Evolutionary conservation across 441 rosid genomes (phyloP).

Genomic region (Pelargonium exstipulatum): DNA sequence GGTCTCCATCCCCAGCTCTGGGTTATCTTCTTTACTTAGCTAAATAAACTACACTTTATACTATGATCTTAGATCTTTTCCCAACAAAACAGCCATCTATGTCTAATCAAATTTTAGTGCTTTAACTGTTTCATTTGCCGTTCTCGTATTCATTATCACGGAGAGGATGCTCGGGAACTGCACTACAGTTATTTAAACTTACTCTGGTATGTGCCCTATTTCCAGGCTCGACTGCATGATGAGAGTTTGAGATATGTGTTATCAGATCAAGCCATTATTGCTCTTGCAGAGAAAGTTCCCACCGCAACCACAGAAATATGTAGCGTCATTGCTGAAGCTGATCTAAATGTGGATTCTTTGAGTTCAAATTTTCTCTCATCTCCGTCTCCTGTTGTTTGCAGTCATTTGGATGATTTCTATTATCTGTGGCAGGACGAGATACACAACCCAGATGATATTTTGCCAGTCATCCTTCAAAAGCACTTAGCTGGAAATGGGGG

Average conservation of each 20-base stretch:
- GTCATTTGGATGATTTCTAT: conserved; percentile 59
- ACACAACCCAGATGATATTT: conserved; percentile 37
- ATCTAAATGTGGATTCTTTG: conserved; percentile 39
- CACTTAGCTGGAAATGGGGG: conserved; percentile 70
- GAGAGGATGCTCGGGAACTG: conserved; percentile 7
- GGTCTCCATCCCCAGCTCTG: conserved; percentile 4
- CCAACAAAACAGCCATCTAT: conserved; percentile 10
- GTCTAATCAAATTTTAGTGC: neutral
- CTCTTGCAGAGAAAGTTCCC: conserved; percentile 51
- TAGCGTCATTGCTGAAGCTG: conserved; percentile 53
- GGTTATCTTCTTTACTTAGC: conserved; percentile 2
- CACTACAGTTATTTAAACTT: conserved; percentile 15
- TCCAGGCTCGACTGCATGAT: conserved; percentile 91
- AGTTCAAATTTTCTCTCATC: conserved; percentile 44
- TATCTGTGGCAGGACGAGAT: conserved; percentile 37
- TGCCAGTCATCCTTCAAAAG: conserved; percentile 47
- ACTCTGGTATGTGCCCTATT: conserved; percentile 21
- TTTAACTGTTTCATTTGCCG: neutral
- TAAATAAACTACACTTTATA: neutral
- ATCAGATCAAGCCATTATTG: conserved; percentile 71
- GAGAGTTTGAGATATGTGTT: conserved; percentile 78
- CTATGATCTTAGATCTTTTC: conserved; percentile 1
- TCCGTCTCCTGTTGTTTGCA: conserved; percentile 58
- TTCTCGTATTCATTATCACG: conserved; percentile 10
- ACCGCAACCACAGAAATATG: conserved; percentile 39